Percentiles rank a stretch among this genome's conserved stretches.
Evolutionary conservation across 495 filamentous ascomycete genomes (phyloP).

Genomic region (Hyaloscypha variabilis): DNA sequence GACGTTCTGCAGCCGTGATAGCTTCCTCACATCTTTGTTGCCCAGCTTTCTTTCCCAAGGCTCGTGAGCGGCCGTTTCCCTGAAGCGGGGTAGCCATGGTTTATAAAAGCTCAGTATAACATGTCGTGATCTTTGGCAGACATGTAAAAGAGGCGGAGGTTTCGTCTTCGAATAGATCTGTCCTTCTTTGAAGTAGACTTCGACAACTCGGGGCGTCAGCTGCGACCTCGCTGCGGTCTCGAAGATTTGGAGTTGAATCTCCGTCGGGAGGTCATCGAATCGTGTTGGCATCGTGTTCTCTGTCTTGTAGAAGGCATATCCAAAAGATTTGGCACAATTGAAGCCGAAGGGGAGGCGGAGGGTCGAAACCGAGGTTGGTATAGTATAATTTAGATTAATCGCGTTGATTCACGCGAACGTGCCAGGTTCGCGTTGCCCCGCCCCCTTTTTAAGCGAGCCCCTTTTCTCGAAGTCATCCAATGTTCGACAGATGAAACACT

Average conservation of each 20-base stretch:
- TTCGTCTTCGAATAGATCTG: slow-evolving; percentile 14
- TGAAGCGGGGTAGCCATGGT: slow-evolving; percentile 18
- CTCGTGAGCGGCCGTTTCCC: background rate
- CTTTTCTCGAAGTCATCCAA: background rate
- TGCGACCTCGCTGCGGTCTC: background rate
- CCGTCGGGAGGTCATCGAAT: slow-evolving; percentile 9
- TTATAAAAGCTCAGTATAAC: slow-evolving; percentile 14
- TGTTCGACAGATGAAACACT: background rate
- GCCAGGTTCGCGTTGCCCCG: background rate
- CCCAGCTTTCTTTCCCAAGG: background rate
- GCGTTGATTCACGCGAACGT: background rate
- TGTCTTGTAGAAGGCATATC: background rate
- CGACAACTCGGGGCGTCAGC: slow-evolving; percentile 4
- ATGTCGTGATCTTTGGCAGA: slow-evolving; percentile 6
- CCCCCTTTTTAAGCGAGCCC: background rate
- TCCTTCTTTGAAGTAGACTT: background rate
- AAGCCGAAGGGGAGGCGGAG: too few relatives aligned
- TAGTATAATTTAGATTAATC: background rate
- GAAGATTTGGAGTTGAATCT: slow-evolving; percentile 14
- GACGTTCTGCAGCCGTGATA: slow-evolving; percentile 12
- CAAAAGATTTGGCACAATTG: background rate
- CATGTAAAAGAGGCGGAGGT: slow-evolving; percentile 16
- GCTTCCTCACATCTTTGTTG: background rate
- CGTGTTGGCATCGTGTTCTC: background rate
- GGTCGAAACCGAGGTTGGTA: too few relatives aligned